Base-by-base conservation (phyloP, 148 eudicot species). In the Amaranthus hypochondriacus region DNA sequence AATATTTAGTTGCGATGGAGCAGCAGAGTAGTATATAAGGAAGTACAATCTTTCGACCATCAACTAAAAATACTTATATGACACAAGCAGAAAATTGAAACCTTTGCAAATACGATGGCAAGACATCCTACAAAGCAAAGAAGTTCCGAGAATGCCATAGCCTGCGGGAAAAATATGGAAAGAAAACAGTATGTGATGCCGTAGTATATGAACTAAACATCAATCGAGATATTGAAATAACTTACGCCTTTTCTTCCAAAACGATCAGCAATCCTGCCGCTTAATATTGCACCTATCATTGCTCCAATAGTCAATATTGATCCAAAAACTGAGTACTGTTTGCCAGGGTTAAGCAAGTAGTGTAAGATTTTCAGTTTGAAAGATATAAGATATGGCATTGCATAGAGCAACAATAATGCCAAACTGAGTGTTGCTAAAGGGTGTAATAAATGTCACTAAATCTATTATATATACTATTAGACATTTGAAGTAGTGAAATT, bases 91-190 rank as follows among this genome's bases (percentile, higher is more conserved):
- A 55, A 42, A 48, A 66, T 28, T 39, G 10, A 65, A 78, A 89
- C 97, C 94, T 89, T 73, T 66, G 88, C 68, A 61, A 88, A 81
- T 61, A 74, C 78, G 58, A 89, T 87, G 66, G 91, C 84, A 75
- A 84, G 62, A 89, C 92, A 89, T 28, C 97, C 97, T 11, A 78
- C 21, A 65, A 82, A 15, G 75, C 85, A 86, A 53, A 87, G 84
- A 69, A 89, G 78, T 65, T 92, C 77, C 7, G 95, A 82, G 46
- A 89, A 72, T 74, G 80, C 88, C 92, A 92, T 89, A 53, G 89
- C 77, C 97, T 90, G 83, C 69, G 72, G 64, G 14, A 68, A 54
- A 56, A 54, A 53, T 42, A 9, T 43, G 47, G 48, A 13, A 55
- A 58, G 9, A 59, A n/a, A n/a, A 68, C 12, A 5, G 5, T 13